Evolutionary conservation across 768 basidiomycete genomes (phyloP), one percentile per base, ranked within the genome.

Genomic region (Galerina marginata): DNA sequence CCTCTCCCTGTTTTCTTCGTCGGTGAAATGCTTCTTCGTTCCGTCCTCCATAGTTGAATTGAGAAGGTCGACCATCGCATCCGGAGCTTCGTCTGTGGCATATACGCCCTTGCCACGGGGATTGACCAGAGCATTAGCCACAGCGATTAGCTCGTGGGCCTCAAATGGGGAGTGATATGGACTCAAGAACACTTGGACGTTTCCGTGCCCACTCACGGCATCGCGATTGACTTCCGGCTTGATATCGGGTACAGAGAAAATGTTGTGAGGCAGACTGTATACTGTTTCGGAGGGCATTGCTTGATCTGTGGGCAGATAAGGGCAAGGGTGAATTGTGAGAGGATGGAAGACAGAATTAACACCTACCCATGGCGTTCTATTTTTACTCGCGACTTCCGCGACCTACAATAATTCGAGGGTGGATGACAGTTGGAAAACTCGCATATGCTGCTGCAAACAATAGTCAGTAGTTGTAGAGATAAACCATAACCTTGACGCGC

Each of bases 71-170:
- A 74, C 75, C 43, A 83, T 79, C 10, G 66, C 76, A 23, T 80
- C 75, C n/a, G 80, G 77, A 15, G 79, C 73, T 62, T 85, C 82
- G 61, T 85, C 83, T 9, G 83, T 84, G 10, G 83, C 83, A 54
- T 84, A 84, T 33, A 84, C 79, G 4, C 83, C 83, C 69, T 78
- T 83, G 36, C 82, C 82, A 15, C 75, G 76, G 26, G 81, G 79
- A 64, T 79, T 71, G 3, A 85, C 83, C 25, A 84, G 67, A 6
- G 78, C 76, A 20, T 74, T 70, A 9, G 83, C 82, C 3, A 76
- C 79, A 11, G 70, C 68, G 46, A 83, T 80, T 57, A 85, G 69
- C 59, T 79, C 75, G 46, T 74, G 67, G 4, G 81, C 79, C 25
- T 79, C 75, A 39, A 72, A 71, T 10, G 74, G 70, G 15, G 77